Evolutionary conservation across 768 basidiomycete genomes (phyloP), one percentile per base, ranked within the genome.

Genomic region (Pleurotus sapidus): DNA sequence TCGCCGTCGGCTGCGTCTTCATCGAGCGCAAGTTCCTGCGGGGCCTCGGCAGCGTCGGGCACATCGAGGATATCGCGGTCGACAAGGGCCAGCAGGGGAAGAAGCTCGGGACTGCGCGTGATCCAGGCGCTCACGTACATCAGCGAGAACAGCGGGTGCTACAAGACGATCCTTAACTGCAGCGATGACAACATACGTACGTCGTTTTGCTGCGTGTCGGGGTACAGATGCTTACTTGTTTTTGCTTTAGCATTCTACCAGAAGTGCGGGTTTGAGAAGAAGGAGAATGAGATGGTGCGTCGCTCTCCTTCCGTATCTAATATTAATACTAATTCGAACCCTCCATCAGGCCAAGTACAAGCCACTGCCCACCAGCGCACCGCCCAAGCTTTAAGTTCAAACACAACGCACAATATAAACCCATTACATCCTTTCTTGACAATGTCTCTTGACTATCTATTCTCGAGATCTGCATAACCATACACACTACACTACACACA

Each of bases 101-200:
- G 74, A 95, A 93, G 71, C 80, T 99, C 30, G 97, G 97, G 0
- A n/a, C 70, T 91, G 72, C 81, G 88, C 63, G 78, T 98, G 63
- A 94, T 99, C 67, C 82, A 92, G 63, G 89, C 91, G 4, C 79
- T 98, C 64, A 91, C 89, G 2, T 80, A 79, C 53, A 87, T 98
- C 66, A 91, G 92, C 69, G 89, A 95, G 82, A 74, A 70, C 60
- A 74, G 77, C 59, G 87, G 95, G 46, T 82, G 90, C 72, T 99
- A 98, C 77, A 99, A 99, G 87, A 95, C 95, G 14, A 98, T 99
- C 64, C 74, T 99, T 67, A 96, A 99, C 70, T 99, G 97, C 70
- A 92, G 82, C 67, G 85, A 93, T 59, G 78, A 80, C 55, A 99
- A 99, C 64, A 88, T 95, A 60, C 91, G 96, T 98, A 68, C 72